Percentiles rank a stretch among this genome's conserved stretches.
Conservation (phyloP, 1,139 yeast genomes). For the Yamadazyma buinensis region DNA sequence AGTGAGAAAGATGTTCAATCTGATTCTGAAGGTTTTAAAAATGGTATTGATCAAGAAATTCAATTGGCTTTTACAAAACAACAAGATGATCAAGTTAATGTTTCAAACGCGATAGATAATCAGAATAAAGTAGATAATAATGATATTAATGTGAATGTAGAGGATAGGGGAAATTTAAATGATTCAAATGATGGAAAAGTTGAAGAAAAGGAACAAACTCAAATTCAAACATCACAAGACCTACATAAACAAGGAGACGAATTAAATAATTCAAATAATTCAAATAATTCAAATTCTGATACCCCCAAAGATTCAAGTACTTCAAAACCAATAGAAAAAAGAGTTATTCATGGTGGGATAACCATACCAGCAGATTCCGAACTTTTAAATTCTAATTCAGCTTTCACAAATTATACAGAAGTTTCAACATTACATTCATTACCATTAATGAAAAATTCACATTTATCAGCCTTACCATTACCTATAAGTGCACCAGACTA, state of each 20-base stretch:
- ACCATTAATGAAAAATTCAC: conserved; percentile 46
- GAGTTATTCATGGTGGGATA: conserved; percentile 20
- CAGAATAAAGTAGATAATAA: neutral
- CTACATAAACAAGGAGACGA: neutral
- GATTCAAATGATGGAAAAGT: neutral
- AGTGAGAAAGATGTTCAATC: neutral
- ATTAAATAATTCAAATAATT: neutral
- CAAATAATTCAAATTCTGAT: neutral
- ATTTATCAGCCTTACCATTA: conserved; percentile 56
- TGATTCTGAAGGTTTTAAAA: neutral
- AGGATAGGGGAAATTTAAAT: neutral
- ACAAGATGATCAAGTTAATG: too few relatives aligned
- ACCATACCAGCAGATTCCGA: conserved; percentile 41
- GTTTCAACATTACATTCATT: conserved; percentile 36
- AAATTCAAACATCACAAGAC: too few relatives aligned
- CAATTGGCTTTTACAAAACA: too few relatives aligned
- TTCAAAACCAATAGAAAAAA: conserved; percentile 2
- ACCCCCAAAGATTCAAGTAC: neutral
- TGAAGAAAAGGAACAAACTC: too few relatives aligned
- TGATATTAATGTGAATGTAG: neutral
- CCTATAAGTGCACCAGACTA: conserved; percentile 53
- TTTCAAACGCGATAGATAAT: neutral
- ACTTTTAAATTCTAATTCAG: conserved; percentile 38
- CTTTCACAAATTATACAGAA: conserved; percentile 43
- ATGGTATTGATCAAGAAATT: neutral